Conservation (phyloP, 2,329 filamentous ascomycete genomes). For the Monilinia laxa region DNA sequence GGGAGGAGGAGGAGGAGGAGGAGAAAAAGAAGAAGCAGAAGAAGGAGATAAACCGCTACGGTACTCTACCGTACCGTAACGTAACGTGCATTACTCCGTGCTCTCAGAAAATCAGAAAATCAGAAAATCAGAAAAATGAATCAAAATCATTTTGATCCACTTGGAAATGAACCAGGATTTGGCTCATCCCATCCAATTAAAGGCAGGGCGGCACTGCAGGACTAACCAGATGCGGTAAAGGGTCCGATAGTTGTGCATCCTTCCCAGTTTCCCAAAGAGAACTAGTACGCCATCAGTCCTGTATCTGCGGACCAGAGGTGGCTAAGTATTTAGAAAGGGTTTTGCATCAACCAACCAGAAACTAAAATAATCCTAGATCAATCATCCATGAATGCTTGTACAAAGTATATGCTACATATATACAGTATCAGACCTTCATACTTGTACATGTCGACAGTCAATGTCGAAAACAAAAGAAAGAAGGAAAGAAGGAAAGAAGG, state of each 20-base stretch:
- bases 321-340: no score
- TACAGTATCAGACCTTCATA: neutral
- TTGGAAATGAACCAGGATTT: neutral
- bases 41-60: no score
- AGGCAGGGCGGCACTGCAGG: neutral
- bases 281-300: neutral
- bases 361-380: slow-evolving; percentile 8
- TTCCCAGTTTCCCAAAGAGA: neutral
- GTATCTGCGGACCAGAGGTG: neutral
- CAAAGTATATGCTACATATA: neutral
- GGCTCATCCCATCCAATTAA: neutral
- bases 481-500: no score
- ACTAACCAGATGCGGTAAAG: slow-evolving; percentile 18
- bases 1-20: neutral
- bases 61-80: no score
- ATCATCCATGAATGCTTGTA: no score
- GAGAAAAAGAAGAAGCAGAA: neutral
- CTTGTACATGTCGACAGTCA: no score
- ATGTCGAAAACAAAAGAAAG: no score
- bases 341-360: neutral
- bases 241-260: slow-evolving; percentile 11
- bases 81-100: no score
- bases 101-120: no score
- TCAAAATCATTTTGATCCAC: neutral
- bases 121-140: no score